Evolutionary conservation across 139 green algal species (phyloP), one percentile per base, ranked within the genome.

Genomic region (Tetradesmus obliquus): DNA sequence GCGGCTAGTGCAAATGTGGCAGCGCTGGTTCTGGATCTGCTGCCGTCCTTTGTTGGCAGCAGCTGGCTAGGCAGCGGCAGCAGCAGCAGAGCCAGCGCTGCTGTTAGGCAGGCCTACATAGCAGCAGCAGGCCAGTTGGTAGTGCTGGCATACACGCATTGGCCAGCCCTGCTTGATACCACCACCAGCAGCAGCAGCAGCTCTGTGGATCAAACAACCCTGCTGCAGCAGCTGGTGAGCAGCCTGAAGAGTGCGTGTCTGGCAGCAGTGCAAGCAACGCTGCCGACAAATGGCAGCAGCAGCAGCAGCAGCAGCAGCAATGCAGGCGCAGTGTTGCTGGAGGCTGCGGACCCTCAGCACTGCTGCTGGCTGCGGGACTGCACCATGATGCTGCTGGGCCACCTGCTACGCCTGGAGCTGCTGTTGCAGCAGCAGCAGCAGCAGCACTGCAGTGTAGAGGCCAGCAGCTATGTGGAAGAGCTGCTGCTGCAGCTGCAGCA

Each of bases 61-160:
- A 80, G 74, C 3, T 90, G 86, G 90, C 45, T 94, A 54, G 90
- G 79, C 32, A 55, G 51, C 71, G 82, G 87, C 12, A 6, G 57
- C 24, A 79, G 82, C 53, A 55, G 51, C 69, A 79, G 58, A 5
- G 58, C 79, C 17, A 91, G 91, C 4, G 79, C 85, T 54, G 57
- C 88, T 3, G 69, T 96, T 1, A 81, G 79, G 1, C 17, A 90
- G 9, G 86, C 92, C 53, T 92, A 85, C 19, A 13, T 95, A 20
- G 24, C 82, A 13, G 80, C 84, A 10, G 90, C 89, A 12, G 72
- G 69, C 0, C 92, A 92, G 22, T 55, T 81, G 0, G 60, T 92
- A 0, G 79, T 85, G 60, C 76, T 95, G 89, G 32, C 51, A 17
- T 76, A 62, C 53, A 66, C 7, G 82, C 51, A 83, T 20, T 91